Conservation (phyloP, 1,139 yeast genomes). For the Kurtzmaniella quercitrusa region DNA sequence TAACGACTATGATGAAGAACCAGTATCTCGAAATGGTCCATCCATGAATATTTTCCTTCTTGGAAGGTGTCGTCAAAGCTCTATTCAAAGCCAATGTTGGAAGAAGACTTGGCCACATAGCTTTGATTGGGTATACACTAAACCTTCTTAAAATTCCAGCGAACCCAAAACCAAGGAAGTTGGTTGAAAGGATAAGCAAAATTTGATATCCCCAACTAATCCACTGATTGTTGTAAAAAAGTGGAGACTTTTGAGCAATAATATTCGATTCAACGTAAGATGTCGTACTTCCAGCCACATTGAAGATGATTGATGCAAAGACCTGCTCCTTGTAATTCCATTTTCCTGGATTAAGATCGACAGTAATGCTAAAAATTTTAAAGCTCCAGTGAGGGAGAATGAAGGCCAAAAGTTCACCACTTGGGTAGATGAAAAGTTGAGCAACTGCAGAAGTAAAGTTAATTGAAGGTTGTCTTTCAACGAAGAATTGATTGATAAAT, state of each 20-base stretch:
- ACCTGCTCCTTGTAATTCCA: constrained; percentile 62
- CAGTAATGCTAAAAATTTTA: constrained; percentile 1
- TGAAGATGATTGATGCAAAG: constrained; percentile 46
- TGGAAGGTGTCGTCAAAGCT: constrained; percentile 39
- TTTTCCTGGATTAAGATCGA: constrained; percentile 47
- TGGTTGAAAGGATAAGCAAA: constrained; percentile 43
- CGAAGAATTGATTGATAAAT: constrained; percentile 56
- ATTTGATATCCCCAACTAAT: constrained; percentile 41
- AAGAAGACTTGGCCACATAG: constrained; percentile 48
- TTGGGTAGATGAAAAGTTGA: constrained; percentile 51
- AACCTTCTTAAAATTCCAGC: constrained; percentile 51
- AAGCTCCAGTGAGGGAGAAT: constrained; percentile 4
- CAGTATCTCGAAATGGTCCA: constrained; percentile 43
- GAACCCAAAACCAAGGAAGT: constrained; percentile 52
- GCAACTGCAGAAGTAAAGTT: constrained; percentile 40
- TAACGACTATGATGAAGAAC: constrained; percentile 36
- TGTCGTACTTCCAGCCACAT: constrained; percentile 28
- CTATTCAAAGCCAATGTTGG: constrained; percentile 49
- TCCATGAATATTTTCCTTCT: constrained; percentile 36
- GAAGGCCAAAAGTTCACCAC: constrained; percentile 37
- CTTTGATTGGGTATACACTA: constrained; percentile 48
- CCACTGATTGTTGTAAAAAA: constrained; percentile 33
- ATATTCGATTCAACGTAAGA: constrained; percentile 39
- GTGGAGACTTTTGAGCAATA: constrained; percentile 31
- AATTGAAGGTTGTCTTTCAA: constrained; percentile 53